Evolutionary conservation across 331 rosid species (phyloP), one percentile per base, ranked within the genome.

Genomic region (Cydonia oblonga): DNA sequence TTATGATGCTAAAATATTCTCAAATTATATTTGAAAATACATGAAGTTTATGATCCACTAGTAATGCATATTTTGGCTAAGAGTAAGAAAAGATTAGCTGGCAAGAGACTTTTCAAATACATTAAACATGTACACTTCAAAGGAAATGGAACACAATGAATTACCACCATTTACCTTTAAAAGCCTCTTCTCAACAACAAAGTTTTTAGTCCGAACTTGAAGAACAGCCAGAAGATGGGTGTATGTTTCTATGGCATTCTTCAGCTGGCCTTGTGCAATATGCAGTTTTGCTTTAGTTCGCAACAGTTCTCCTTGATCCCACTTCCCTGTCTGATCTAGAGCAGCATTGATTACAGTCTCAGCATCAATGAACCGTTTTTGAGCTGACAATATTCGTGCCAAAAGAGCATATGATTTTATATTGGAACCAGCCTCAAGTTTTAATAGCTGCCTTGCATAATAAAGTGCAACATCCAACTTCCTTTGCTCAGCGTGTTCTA

Each of bases 401-500:
- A 90, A 78, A 78, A 93, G 87, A 70, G 80, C 33, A 66, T 89
- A 89, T 28, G 81, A 84, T 52, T 33, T 69, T 22, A 86, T 52
- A 75, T 75, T 86, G 44, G 92, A 86, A 30, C 98, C 98, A n/a
- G 86, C 90, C 70, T 89, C 97, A 54, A 93, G 85, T 67, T 81
- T 75, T 71, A 93, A n/a, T 56, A 90, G 72, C 79, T 85, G 75
- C 80, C 76, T 93, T 69, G 96, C 97, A 78, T 78, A 87, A 74
- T 81, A 58, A 68, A 87, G 85, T 49, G 97, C 97, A 40, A 69
- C 22, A 76, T 84, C 87, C 80, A 93, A 79, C 75, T 89, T 86
- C 72, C 97, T 82, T 71, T 89, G 97, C 79, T 93, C 98, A 19
- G 97, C 97, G 71, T 87, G 81, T 84, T 93, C 98, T 52, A 93